Base-by-base conservation (phyloP, 192 early-diverging fungal species). In the Gryganskiella cystojenkinii region DNA sequence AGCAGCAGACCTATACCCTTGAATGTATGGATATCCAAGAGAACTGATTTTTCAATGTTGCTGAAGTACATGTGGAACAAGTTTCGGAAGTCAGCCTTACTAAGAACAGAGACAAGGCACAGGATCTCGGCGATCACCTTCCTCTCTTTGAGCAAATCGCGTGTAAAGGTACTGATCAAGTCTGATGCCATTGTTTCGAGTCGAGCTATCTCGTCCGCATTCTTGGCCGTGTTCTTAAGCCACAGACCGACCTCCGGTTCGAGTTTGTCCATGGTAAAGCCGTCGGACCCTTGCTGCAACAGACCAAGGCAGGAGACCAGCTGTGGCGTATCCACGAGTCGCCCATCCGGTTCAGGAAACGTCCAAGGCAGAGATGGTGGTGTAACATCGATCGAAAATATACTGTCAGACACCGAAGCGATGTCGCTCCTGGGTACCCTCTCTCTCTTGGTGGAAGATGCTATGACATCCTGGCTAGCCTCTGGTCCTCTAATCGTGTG, bases 1-100 rank as follows among this genome's bases (percentile, higher is more conserved):
- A 64, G 6, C 37, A 64, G 20, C n/a, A 49, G 60, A 1, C 27
- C 60, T 19, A 62, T 2, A 2, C 44, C 60, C 45, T 62, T 27
- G 8, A 62, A 31, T 6, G 40, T 33, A 2, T 25, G 27, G 10
- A 43, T 22, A n/a, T 46, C 30, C 22, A 60, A 13, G 0, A 60
- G 24, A 17, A 7, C 27, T 13, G 34, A 19, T 35, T 60, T 28
- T 3, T 45, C 28, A 8, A 60, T 43, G 25, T 45, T 27, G 25
- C 42, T 22, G 27, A 45, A 15, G 42, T 44, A 22, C 19, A 15
- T 20, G 11, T 3, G 3, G 43, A 60, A 25, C 13, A 60, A 15
- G 5, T 28, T 25, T 20, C 43, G 37, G 17, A 42, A 45, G 25
- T 60, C 27, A 20, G n/a, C 42, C 3, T 42, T 5, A 15, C 30